A percentile compares a stretch with the other conserved stretches of the same genome.
These are phyloP conservation scores for Ceratobasidium papillatum DNA, from an alignment of 1,284 basidiomycete genomes.

Conservation along the genomic window DNA sequence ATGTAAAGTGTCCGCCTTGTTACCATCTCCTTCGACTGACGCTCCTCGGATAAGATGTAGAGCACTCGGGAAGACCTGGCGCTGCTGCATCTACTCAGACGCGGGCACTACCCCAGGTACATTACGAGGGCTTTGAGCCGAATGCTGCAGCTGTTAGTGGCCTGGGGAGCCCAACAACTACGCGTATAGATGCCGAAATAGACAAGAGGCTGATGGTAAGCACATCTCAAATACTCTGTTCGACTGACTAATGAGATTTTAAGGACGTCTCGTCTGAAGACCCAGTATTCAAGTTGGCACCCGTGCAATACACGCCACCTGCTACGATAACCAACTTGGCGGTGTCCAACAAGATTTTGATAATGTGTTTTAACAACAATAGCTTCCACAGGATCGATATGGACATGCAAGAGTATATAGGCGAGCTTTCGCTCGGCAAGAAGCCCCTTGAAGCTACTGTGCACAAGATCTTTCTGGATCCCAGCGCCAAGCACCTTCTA, in stretches of 20 bases:
- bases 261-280: conserved; percentile 50
- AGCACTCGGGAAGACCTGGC: conserved; percentile 72
- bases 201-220: conserved; percentile 47
- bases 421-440: conserved; percentile 73
- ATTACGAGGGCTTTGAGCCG: conserved; percentile 88
- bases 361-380: conserved; percentile 83
- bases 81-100: conserved; percentile 52
- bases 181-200: conserved; percentile 23
- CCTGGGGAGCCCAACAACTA: conserved; percentile 22
- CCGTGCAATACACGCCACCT: conserved; percentile 88
- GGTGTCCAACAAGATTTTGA: conserved; percentile 86
- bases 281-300: conserved; percentile 83
- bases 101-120: conserved; percentile 64
- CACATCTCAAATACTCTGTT: conserved; percentile 44
- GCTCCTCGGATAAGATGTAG: conserved; percentile 68
- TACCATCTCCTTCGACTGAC: conserved; percentile 8
- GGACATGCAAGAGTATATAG: conserved; percentile 76
- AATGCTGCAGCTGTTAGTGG: conserved; percentile 60
- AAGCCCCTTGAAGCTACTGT: conserved; percentile 72
- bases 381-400: conserved; percentile 85
- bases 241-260: conserved; percentile 33
- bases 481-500: conserved; percentile 89
- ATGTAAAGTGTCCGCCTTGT: conserved; percentile 62
- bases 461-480: conserved; percentile 87
- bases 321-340: conserved; percentile 80